These are phyloP conservation scores for Aspergillus taichungensis DNA, from an alignment of 495 filamentous ascomycete genomes.

Conservation along the genomic window DNA sequence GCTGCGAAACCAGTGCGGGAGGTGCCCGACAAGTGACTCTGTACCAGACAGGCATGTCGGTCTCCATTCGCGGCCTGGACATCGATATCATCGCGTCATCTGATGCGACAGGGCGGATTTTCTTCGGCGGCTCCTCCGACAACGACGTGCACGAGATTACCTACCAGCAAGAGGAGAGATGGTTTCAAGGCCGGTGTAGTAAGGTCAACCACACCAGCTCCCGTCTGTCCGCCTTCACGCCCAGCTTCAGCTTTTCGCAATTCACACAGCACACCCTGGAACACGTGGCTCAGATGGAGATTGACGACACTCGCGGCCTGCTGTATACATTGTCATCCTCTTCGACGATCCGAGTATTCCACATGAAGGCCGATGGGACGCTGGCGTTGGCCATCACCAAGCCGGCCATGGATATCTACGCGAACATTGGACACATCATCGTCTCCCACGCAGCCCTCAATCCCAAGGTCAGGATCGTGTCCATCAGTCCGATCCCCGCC, in stretches of 20 bases:
- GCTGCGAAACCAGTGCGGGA: constrained; percentile 47
- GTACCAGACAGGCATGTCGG: constrained; percentile 75
- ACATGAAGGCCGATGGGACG: constrained; percentile 52
- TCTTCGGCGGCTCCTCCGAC: constrained; percentile 73
- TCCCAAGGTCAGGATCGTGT: constrained; percentile 60
- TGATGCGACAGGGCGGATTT: constrained; percentile 71
- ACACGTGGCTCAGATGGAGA: constrained; percentile 60
- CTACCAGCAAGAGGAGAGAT: constrained; percentile 93
- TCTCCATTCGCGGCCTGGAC: constrained; percentile 60
- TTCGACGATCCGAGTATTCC: constrained; percentile 79
- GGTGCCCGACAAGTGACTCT: constrained; percentile 64
- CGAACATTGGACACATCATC: constrained; percentile 73
- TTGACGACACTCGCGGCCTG: constrained; percentile 81
- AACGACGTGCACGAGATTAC: constrained; percentile 86
- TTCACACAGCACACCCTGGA: constrained; percentile 47
- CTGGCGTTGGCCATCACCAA: constrained; percentile 50
- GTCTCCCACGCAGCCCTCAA: constrained; percentile 57
- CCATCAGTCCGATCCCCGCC: constrained; percentile 73
- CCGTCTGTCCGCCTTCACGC: constrained; percentile 62
- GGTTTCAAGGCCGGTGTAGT: constrained; percentile 76
- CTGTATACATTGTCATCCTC: constrained; percentile 83
- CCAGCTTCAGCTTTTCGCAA: constrained; percentile 32
- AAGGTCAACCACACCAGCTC: constrained; percentile 80
- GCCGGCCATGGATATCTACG: constrained; percentile 43
- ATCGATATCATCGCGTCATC: constrained; percentile 72